phyloP scores from a whole-genome alignment of 441 rosid genomes.

The Adansonia rubrostipa region DNA sequence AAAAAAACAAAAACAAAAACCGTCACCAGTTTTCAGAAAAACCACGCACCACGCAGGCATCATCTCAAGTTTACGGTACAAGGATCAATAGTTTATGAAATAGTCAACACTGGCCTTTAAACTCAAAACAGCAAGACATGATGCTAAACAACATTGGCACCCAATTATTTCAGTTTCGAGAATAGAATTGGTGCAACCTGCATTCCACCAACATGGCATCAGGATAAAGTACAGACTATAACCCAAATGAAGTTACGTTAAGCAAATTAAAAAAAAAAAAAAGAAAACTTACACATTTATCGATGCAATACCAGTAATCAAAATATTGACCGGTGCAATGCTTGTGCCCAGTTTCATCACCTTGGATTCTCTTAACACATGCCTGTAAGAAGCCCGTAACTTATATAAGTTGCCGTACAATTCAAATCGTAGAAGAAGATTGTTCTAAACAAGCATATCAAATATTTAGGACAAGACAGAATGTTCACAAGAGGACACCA shows the following conservation, averaged over 20 bases:
- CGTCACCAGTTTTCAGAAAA: neutral
- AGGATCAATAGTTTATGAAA: neutral
- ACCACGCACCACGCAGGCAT: neutral
- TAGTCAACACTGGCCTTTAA: neutral
- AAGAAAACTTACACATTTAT: conserved; percentile 82
- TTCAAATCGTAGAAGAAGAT: neutral
- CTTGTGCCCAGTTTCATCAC: conserved; percentile 69
- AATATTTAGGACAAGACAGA: neutral
- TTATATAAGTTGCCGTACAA: neutral
- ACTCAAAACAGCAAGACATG: neutral
- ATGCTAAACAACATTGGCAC: neutral
- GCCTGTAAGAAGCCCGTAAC: conserved; percentile 43
- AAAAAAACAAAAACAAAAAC: neutral
- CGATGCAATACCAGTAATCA: conserved; percentile 73
- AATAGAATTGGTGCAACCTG: conserved; percentile 67
- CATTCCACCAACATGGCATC: conserved; percentile 26
- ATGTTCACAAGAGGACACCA: neutral
- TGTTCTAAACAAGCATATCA: neutral
- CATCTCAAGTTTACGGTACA: conserved; percentile 2
- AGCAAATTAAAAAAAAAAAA: neutral
- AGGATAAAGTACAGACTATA: neutral
- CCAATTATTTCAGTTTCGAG: conserved; percentile 49
- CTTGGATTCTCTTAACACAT: conserved; percentile 69
- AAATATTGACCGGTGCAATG: conserved; percentile 85
- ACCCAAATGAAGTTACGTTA: conserved; percentile 4